Base-by-base conservation (phyloP, 2,329 filamentous ascomycete species). In the Daldinia sp. region DNA sequence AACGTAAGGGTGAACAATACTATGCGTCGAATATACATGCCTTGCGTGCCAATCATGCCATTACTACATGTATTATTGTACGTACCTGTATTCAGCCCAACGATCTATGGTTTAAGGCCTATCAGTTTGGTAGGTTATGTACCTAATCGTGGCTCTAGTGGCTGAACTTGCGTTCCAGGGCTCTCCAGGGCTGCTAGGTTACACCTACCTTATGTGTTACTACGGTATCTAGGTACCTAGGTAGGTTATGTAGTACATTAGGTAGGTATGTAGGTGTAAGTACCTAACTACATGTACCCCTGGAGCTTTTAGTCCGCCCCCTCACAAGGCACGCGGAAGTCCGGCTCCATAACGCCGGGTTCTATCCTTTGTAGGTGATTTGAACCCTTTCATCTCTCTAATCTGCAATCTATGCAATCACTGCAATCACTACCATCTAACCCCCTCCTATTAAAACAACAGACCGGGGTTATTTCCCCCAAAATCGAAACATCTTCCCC, bases 281-380 rank as follows among this genome's bases (percentile, higher is more conserved):
- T 23, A 23, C 20, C 20, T 23, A 23, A 42, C 42, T 37, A 42
- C 37, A 59, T 44, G 12, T 42, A 20, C 20, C 30, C 30, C 30
- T 60, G 58, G 62, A 66, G 63, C 55, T 33, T 66, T 58, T 66
- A 60, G 51, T 70, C 65, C 68, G 68, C 60, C 61, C 48, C 56
- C 20, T 23, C 56, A 57, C 26, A 46, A 62, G 48, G 42, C 61
- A 18, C 61, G 65, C 69, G 69, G 69, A 64, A 69, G 63, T 67
- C 69, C 69, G 69, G 69, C 66, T 69, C 66, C 69, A 71, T 50
- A 42, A 67, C 60, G 58, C 60, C 66, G 66, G 66, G 69, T 67
- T 68, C 37, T 54, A 41, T 60, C 50, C n/a, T 62, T 56, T 70
- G 65, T 65, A 68, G 59, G 68, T 66, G 62, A 65, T 66, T 62